Evolutionary conservation across 1,284 basidiomycete genomes (phyloP).

Genomic region (Puccinia novopanici): DNA sequence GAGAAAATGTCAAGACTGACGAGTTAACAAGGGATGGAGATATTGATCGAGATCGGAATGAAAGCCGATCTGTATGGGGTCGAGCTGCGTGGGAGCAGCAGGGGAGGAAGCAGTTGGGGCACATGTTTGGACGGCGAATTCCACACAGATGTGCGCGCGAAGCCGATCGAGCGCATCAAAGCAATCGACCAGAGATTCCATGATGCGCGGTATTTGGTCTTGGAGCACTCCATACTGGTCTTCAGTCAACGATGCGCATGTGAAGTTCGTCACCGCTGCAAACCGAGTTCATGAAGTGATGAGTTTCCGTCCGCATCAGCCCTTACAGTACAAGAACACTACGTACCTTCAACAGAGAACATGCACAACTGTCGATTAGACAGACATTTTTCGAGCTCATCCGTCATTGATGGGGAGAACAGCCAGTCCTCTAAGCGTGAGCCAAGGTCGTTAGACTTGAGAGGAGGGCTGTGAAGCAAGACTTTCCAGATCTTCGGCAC

Average conservation of each 20-base stretch:
- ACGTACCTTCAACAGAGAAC: conserved; percentile 40
- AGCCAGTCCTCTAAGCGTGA: conserved; percentile 33
- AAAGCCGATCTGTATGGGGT: background rate
- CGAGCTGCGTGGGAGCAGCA: background rate
- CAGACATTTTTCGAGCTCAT: conserved; percentile 20
- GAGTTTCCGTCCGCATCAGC: background rate
- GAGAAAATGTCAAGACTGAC: conserved; percentile 2
- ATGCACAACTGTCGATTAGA: conserved; percentile 14
- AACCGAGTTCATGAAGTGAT: background rate
- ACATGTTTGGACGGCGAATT: conserved; percentile 5
- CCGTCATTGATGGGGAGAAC: conserved; percentile 24
- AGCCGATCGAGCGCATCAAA: conserved; percentile 70
- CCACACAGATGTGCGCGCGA: conserved; percentile 58
- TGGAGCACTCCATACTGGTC: conserved; percentile 80
- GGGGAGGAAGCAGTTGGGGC: background rate
- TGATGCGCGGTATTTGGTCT: conserved; percentile 73
- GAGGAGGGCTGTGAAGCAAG: background rate
- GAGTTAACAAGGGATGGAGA: conserved; percentile 27
- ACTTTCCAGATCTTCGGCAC: conserved; percentile 35
- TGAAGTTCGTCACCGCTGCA: conserved; percentile 70
- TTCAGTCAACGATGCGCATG: conserved; percentile 72
- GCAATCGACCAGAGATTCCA: conserved; percentile 73
- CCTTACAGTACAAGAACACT: background rate
- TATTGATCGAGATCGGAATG: conserved; percentile 18
- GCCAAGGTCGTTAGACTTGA: conserved; percentile 11